Evolutionary conservation across 768 basidiomycete species (phyloP), one percentile per base, ranked within the genome.

Genomic region (Leucocoprinus birnbaumii): DNA sequence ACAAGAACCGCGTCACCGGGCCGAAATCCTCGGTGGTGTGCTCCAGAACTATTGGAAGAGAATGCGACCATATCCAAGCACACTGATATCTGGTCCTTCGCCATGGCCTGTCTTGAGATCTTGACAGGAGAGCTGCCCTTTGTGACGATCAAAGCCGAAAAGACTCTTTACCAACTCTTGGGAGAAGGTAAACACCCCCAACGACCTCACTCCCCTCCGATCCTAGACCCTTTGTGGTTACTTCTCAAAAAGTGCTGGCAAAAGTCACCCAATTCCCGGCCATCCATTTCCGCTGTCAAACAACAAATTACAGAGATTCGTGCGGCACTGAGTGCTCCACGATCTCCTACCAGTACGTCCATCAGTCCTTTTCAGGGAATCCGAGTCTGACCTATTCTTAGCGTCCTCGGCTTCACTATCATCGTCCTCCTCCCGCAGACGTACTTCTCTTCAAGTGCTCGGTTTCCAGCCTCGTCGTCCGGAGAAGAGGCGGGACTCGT

Each of bases 11-110:
- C 63, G 11, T 55, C 66, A 21, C 58, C 65, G 21, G 63, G 54
- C 40, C 60, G 65, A 16, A 75, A 68, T 59, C 66, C 63, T 19
- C 71, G 76, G 11, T 77, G 76, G 75, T 62, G 61, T 46, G 74
- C 75, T 2, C 75, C 75, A 8, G 77, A 79, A 55, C 61, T 77
- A 3, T 48, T 77, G 10, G 60, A 62, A 4, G 62, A 68, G 31
- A 64, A 58, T 47, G 68, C 66, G 22, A 54, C 60, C 11, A 43
- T 66, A 25, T 72, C 73, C 21, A 73, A 67, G 13, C 59, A 70
- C 42, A 75, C 74, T 4, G 78, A 80, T 59, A 69, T 79, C 7
- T 80, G 80, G 80, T 74, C 74, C 26, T 77, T 78, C 58, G 78
- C 68, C 10, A 79, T 80, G 72, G 62, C 76, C 4, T 74, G 73